Evolutionary conservation across 352 stramenopile genomes (phyloP), one percentile per base, ranked within the genome.

Genomic region (Pelagophyceae sp.): DNA sequence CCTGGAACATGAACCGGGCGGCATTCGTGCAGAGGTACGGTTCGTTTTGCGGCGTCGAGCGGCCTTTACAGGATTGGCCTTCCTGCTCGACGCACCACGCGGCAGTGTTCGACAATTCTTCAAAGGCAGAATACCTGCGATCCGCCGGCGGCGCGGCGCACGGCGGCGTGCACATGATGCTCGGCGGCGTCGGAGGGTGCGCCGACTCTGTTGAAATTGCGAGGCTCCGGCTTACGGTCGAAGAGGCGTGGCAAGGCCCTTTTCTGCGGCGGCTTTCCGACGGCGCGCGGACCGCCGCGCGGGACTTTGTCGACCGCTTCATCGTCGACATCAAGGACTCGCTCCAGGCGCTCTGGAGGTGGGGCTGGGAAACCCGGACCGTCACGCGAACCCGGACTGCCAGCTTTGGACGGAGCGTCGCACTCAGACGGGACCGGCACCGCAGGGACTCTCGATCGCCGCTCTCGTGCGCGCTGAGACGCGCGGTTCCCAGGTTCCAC

Each of bases 1-100:
- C 77, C 0, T 81, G 77, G 77, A 79, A 79, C 72, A 51, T 61
- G 37, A 81, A 76, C 77, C 32, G 75, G 23, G 60, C 35, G 29
- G 25, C 31, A 60, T 70, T 38, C 72, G 77, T 76, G 50, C 3
- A 29, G 19, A 27, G 31, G 17, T 27, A 15, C 19, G 2, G 61
- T 27, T 37, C 29, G n/a, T 45, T 45, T 11, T 71, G 61, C 61
- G 61, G 61, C 6, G 6, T 71, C 19, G 61, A 71, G 33, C 29
- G 31, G 61, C 29, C 61, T 1, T 1, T 40, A 27, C 2, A 2
- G 15, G 54, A 63, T 11, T 71, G 61, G 61, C 61, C 61, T 11
- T 20, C 29, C 2, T 71, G 61, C 61, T 27, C 29, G 61, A 25
- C 17, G n/a, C 61, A 71, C 61, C 61, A 40, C 61, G 3, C 61